A percentile compares a stretch with the other conserved stretches of the same genome.
phyloP scores from a whole-genome alignment of 345 rosid genomes.

The Citrus trifoliata region DNA sequence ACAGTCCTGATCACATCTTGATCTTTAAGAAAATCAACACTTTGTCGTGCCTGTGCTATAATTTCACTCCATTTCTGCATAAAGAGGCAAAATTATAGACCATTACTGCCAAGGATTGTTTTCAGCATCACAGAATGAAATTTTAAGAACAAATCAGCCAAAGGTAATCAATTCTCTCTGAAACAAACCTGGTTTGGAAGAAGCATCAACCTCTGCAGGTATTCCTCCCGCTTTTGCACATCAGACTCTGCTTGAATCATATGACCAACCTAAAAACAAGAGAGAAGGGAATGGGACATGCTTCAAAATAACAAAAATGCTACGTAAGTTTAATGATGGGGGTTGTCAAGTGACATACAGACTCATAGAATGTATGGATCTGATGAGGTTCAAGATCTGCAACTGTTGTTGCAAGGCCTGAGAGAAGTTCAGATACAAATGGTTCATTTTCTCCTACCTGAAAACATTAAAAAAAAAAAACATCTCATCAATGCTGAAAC shows the following conservation, averaged over 20 bases:
- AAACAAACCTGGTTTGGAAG: slow-evolving; percentile 86
- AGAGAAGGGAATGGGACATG: background rate
- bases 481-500: background rate
- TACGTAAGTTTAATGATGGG: background rate
- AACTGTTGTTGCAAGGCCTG: slow-evolving; percentile 92
- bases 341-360: slow-evolving; percentile 46
- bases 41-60: slow-evolving; percentile 91
- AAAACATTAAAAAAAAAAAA: slow-evolving; percentile 16
- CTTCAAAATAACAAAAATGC: background rate
- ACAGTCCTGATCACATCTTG: slow-evolving; percentile 86
- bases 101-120: background rate
- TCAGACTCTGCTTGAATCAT: slow-evolving; percentile 99
- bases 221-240: slow-evolving; percentile 94
- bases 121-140: background rate
- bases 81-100: slow-evolving; percentile 17
- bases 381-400: slow-evolving; percentile 99
- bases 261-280: slow-evolving; percentile 67
- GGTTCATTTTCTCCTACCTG: slow-evolving; percentile 98
- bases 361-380: slow-evolving; percentile 96
- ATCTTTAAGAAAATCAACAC: slow-evolving; percentile 89
- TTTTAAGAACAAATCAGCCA: background rate
- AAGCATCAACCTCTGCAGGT: slow-evolving; percentile 86
- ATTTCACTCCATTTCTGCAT: slow-evolving; percentile 97
- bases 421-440: slow-evolving; percentile 95
- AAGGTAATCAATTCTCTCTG: background rate